Evolutionary conservation across 177 flowering plant species (phyloP).

Genomic region (Vitis hybrid): DNA sequence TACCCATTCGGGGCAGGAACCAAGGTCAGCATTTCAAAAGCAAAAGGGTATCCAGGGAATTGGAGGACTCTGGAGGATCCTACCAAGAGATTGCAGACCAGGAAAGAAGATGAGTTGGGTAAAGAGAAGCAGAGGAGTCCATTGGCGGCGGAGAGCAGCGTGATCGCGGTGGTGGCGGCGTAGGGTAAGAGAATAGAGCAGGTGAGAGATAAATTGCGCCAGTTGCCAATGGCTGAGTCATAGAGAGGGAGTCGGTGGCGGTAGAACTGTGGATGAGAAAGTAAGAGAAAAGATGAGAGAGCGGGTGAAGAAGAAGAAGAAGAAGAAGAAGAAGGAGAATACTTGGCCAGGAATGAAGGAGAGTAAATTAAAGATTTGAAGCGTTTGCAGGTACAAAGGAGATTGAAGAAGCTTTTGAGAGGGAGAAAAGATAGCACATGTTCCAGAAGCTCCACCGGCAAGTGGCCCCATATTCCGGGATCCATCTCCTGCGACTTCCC

Average conservation of each 20-base stretch:
- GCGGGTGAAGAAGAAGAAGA: slow-evolving; percentile 27
- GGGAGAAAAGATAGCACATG: slow-evolving; percentile 62
- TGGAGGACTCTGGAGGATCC: slow-evolving; percentile 34
- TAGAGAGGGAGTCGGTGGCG: slow-evolving; percentile 36
- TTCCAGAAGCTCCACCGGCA: slow-evolving; percentile 66
- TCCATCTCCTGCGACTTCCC: slow-evolving; percentile 43
- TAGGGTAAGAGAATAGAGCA: slow-evolving; percentile 21
- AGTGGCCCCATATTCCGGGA: slow-evolving; percentile 56
- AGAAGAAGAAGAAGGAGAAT: slow-evolving; percentile 18
- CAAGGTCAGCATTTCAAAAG: slow-evolving; percentile 43
- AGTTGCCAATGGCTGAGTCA: slow-evolving; percentile 35
- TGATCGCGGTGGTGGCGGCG: slow-evolving; percentile 4
- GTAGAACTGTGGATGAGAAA: slow-evolving; percentile 61
- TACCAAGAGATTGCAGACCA: slow-evolving; percentile 54
- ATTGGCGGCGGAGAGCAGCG: slow-evolving; percentile 46
- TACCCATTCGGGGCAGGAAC: slow-evolving; percentile 40
- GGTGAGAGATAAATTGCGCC: slow-evolving; percentile 41
- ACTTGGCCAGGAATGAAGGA: slow-evolving; percentile 45
- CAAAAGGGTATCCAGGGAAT: slow-evolving; percentile 48
- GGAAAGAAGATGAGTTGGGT: slow-evolving; percentile 37
- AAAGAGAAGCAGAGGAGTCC: slow-evolving; percentile 61
- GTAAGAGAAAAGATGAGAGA: slow-evolving; percentile 54
- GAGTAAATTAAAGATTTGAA: slow-evolving; percentile 59
- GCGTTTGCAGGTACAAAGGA: slow-evolving; percentile 68
- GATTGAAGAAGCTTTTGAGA: slow-evolving; percentile 40